Evolutionary conservation across 805 yeast species (phyloP).

Genomic region (Ogataea methylovora): DNA sequence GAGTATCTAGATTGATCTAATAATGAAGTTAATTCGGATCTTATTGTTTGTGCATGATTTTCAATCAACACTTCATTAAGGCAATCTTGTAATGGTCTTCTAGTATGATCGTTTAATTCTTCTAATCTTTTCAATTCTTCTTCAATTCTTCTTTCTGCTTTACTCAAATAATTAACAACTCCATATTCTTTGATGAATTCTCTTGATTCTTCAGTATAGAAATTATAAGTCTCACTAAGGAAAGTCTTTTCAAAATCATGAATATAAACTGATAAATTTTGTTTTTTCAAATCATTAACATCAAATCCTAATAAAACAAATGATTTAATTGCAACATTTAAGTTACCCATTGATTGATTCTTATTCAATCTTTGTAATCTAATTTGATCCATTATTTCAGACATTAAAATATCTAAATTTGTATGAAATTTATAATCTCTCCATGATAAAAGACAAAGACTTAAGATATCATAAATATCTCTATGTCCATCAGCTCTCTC

Average conservation of each 20-base stretch:
- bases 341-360: constrained; percentile 54
- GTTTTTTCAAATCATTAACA: constrained; percentile 78
- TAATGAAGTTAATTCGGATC: constrained; percentile 67
- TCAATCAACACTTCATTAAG: constrained; percentile 72
- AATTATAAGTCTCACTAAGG: constrained; percentile 57
- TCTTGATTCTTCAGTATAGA: constrained; percentile 61
- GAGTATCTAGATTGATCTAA: constrained; percentile 64
- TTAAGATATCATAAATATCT: constrained; percentile 85
- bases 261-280: constrained; percentile 75
- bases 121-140: constrained; percentile 80
- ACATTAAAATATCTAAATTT: constrained; percentile 51
- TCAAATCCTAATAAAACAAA: constrained; percentile 89
- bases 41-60: constrained; percentile 68
- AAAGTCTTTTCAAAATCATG: constrained; percentile 73
- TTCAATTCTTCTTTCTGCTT: constrained; percentile 72
- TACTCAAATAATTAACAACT: constrained; percentile 84
- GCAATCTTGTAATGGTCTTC: constrained; percentile 65
- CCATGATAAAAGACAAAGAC: constrained; percentile 86
- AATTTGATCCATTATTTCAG: constrained; percentile 69
- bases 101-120: constrained; percentile 79
- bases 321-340: constrained; percentile 74
- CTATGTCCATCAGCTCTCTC: constrained; percentile 91
- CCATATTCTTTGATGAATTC: constrained; percentile 64
- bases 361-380: constrained; percentile 74
- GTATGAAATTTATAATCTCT: constrained; percentile 69